Percentiles rank a stretch among this genome's conserved stretches.
Evolutionary conservation across 139 green algal genomes (phyloP).

Genomic region (Picochlorum sp.): DNA sequence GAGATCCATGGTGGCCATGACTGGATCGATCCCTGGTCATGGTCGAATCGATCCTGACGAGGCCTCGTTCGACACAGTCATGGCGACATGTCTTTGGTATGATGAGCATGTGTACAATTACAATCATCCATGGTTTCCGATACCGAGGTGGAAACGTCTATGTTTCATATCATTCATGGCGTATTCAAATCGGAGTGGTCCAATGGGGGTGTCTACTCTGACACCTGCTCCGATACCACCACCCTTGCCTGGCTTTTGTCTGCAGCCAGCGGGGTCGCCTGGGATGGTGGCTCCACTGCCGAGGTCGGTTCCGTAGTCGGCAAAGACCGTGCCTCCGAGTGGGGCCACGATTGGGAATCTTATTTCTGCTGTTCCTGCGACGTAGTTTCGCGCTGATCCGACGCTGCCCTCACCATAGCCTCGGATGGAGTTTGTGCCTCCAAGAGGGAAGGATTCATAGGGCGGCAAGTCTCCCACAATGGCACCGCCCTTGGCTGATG

Average conservation of each 20-base stretch:
- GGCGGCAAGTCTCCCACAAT: conserved; percentile 87
- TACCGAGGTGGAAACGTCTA: conserved; percentile 88
- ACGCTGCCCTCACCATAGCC: conserved; percentile 84
- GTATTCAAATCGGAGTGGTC: conserved; percentile 91
- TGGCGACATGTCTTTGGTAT: background rate
- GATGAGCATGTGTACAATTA: background rate
- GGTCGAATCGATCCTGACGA: no score
- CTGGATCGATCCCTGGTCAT: no score
- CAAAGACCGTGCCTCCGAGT: conserved; percentile 69
- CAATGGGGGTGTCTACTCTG: conserved; percentile 80
- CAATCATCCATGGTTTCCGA: conserved; percentile 52
- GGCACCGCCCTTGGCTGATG: conserved; percentile 44
- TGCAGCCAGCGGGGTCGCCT: conserved; percentile 76
- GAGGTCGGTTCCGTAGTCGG: conserved; percentile 86
- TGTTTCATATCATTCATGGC: conserved; percentile 72
- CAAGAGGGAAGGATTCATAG: conserved; percentile 95
- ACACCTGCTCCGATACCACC: conserved; percentile 81
- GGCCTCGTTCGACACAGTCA: background rate
- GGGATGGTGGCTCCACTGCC: conserved; percentile 72
- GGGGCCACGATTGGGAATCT: conserved; percentile 55
- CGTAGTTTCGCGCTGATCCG: conserved; percentile 73
- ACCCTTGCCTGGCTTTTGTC: conserved; percentile 78
- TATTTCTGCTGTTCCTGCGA: conserved; percentile 73
- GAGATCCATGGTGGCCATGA: no score
- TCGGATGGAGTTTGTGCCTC: conserved; percentile 82